phyloP scores from a whole-genome alignment of 2,329 filamentous ascomycete species.

The Drechslerella coelobrocha region DNA sequence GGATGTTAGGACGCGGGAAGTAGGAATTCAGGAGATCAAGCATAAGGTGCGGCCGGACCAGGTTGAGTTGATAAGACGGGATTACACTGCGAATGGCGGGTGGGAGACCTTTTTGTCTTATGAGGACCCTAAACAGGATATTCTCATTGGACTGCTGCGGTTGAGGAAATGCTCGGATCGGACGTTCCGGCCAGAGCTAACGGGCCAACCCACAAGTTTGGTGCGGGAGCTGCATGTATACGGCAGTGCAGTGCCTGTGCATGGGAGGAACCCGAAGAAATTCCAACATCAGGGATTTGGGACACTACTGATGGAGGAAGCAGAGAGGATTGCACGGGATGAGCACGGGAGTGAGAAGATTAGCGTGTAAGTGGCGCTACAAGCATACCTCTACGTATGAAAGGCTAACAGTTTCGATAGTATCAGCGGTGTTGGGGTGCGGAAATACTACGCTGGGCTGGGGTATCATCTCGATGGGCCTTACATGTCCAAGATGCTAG shows the following conservation, averaged over 20 bases:
- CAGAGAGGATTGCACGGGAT: conserved; percentile 89
- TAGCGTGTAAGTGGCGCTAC: conserved; percentile 66
- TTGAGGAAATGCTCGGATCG: conserved; percentile 88
- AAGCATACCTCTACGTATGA: not conserved
- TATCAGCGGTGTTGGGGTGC: conserved; percentile 95
- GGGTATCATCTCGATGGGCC: conserved; percentile 94
- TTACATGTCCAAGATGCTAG: conserved; percentile 70
- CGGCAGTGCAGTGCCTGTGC: conserved; percentile 94
- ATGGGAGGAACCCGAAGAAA: conserved; percentile 91
- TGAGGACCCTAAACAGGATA: conserved; percentile 98
- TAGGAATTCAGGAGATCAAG: conserved; percentile 98
- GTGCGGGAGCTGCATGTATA: conserved; percentile 97
- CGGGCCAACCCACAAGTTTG: conserved; percentile 83
- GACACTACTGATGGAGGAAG: conserved; percentile 96
- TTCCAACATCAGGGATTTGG: conserved; percentile 99
- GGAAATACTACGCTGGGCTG: conserved; percentile 91
- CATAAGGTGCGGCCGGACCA: conserved; percentile 97
- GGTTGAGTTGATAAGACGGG: conserved; percentile 89
- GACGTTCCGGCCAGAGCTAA: conserved; percentile 88
- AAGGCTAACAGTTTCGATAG: conserved; percentile 42
- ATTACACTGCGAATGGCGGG: conserved; percentile 93
- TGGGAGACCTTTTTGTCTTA: conserved; percentile 99
- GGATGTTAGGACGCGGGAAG: conserved; percentile 93
- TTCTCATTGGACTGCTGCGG: conserved; percentile 86
- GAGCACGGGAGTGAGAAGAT: conserved; percentile 95